Percentiles rank a stretch among this genome's conserved stretches.
These are phyloP conservation scores for Chrysanthemum seticuspe DNA, from an alignment of 129 eudicot genomes.

Conservation along the genomic window DNA sequence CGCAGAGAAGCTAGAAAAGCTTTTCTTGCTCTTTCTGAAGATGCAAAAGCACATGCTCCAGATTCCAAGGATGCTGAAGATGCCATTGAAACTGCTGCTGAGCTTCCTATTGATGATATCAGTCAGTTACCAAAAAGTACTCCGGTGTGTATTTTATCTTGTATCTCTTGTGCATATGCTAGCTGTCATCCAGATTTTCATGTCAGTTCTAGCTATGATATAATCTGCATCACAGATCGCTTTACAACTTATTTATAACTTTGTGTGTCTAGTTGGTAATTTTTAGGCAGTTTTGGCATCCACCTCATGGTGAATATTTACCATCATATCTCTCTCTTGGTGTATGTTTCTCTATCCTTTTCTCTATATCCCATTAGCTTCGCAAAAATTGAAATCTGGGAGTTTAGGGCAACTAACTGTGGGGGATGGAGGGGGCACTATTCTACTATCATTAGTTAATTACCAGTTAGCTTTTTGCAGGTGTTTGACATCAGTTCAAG, in stretches of 20 bases:
- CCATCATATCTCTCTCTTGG: too few relatives aligned
- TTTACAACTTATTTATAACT: not conserved
- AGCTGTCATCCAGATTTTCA: not conserved
- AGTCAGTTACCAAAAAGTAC: constrained; percentile 47
- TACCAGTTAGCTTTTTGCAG: too few relatives aligned
- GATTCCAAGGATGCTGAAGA: constrained; percentile 39
- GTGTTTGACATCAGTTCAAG: too few relatives aligned
- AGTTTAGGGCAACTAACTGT: too few relatives aligned
- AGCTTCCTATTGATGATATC: constrained; percentile 42
- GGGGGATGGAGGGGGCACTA: too few relatives aligned
- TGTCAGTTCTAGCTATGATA: not conserved
- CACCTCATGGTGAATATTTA: too few relatives aligned
- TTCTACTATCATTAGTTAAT: too few relatives aligned
- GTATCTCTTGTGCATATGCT: constrained; percentile 9
- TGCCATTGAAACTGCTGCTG: constrained; percentile 27
- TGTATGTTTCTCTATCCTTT: too few relatives aligned
- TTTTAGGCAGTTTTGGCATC: not conserved
- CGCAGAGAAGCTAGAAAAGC: constrained; percentile 92
- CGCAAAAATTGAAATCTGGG: too few relatives aligned
- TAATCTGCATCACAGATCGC: constrained; percentile 1
- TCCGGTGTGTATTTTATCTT: constrained; percentile 46
- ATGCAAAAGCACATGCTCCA: constrained; percentile 31
- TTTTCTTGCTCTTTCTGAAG: constrained; percentile 68
- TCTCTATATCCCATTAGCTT: too few relatives aligned
- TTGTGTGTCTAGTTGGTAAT: not conserved